Base-by-base conservation (phyloP, 805 yeast genomes). In the Candida bentonensis region DNA sequence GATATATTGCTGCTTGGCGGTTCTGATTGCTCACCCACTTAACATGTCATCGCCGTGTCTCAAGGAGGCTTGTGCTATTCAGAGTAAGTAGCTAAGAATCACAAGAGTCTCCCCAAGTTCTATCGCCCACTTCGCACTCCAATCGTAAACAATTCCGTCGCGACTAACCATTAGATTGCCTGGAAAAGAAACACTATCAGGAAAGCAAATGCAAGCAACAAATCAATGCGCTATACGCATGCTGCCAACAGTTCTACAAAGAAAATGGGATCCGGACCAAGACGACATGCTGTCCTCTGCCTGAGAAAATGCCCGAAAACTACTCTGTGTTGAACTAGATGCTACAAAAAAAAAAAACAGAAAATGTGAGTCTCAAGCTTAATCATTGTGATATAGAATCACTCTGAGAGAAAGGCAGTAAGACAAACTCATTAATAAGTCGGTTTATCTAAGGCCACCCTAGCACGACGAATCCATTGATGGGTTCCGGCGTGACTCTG, bases 281-380 rank as follows among this genome's bases (percentile, higher is more conserved):
- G 41, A 74, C 87, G 3, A 75, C 78, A 2, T 83, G 94, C 54
- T 87, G 96, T 62, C 95, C 95, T 1, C 69, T 70, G 45, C 82
- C 85, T 17, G 68, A 69, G 23, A 59, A 30, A 4, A 30, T 30
- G 36, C 36, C 36, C 7, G 17, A 30, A 30, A n/a, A n/a, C n/a
- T 30, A 13, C 20, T 30, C 20, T 30, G 20, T 30, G 7, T n/a
- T 9, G 17, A 11, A 30, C 7, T 11, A 4, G 13, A 30, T 17
- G 7, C 20, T 15, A 9, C 20, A 7, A 9, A 30, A 30, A 9
- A 30, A 30, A 30, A 30, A 30, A 17, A 30, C 36, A 15, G 7
- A 9, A 5, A 30, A 15, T 30, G 36, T 30, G 36, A 30, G 36
- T 9, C 36, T 30, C n/a, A 4, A 17, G 36, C n/a, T 30, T n/a